Evolutionary conservation across 768 basidiomycete species (phyloP), one percentile per base, ranked within the genome.

Genomic region (Fibroporia radiculosa): DNA sequence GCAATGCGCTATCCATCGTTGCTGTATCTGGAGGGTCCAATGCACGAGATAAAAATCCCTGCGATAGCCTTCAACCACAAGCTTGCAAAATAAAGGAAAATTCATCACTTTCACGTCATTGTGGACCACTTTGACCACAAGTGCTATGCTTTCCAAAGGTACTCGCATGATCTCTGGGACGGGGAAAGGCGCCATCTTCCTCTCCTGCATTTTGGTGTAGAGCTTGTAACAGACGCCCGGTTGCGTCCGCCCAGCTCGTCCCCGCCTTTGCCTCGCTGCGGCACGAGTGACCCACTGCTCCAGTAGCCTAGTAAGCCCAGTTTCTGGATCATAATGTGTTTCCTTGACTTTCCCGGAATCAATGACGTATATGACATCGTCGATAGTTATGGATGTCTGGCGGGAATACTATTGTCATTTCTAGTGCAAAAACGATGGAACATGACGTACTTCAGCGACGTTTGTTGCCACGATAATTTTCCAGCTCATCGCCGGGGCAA

Each of bases 401-500:
- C 39, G 25, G 33, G 40, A 48, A 12, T 12, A 12, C 13, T 13
- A 45, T 25, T 12, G 38, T 35, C 25, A 25, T 23, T 11, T 18
- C 10, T 38, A 36, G 29, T 0, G 8, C 4, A 19, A 36, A 28
- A 24, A 12, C 16, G 32, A 18, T 26, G 16, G 54, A 23, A 51
- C 41, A 24, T 4, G 14, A 58, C 70, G 43, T 46, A 81, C 88
- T 73, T 93, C 90, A 5, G 90, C 90, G 24, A 97, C 87, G 56
- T 96, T 96, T 3, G 93, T 96, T 0, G 91, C 77, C 0, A 80
- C 88, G 34, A 96, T 81, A 23, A 95, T 75, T 61, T 95, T 95
- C 74, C 92, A 83, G 28, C 69, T 68, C 2, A 72, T 65, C 0
- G 78, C 75, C 4, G 67, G 66, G 7, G 72, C 63, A 56, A 96